Evolutionary conservation across 2,329 filamentous ascomycete species (phyloP).

Genomic region (Arthrobotrys pseudoclavata): DNA sequence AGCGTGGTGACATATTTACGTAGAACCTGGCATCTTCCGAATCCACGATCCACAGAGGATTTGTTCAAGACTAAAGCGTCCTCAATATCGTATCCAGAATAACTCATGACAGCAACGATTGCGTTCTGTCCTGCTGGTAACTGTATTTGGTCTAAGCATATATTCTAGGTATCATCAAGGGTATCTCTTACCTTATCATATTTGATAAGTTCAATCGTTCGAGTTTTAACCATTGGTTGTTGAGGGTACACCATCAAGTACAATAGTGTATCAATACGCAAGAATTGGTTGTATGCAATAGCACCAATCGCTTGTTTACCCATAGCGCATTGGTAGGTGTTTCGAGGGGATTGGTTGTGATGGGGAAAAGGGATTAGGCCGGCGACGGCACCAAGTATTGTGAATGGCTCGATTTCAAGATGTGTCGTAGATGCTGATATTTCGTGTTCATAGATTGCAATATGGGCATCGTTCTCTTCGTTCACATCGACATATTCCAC

Average conservation of each 20-base stretch:
- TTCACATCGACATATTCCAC: conserved; percentile 98
- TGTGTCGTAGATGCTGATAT: conserved; percentile 89
- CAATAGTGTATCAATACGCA: conserved; percentile 93
- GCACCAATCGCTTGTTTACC: conserved; percentile 99
- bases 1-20: conserved; percentile 90
- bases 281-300: conserved; percentile 98
- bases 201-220: conserved; percentile 95
- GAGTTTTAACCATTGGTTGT: conserved; percentile 95
- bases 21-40: conserved; percentile 97
- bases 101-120: conserved; percentile 98
- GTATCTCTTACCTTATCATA: conserved; percentile 78
- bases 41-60: conserved; percentile 91
- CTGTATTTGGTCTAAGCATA: conserved; percentile 48
- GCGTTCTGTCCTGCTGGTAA: conserved; percentile 96
- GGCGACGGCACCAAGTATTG: conserved; percentile 92
- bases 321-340: conserved; percentile 99
- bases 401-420: conserved; percentile 97
- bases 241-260: conserved; percentile 99
- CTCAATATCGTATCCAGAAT: conserved; percentile 99
- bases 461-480: conserved; percentile 96
- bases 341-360: conserved; percentile 98
- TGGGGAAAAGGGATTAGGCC: conserved; percentile 98
- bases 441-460: conserved; percentile 88
- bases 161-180: not conserved
- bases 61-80: conserved; percentile 98